A percentile compares a stretch with the other conserved stretches of the same genome.
phyloP scores from a whole-genome alignment of 768 basidiomycete genomes.

The Boletellus emodensis region DNA sequence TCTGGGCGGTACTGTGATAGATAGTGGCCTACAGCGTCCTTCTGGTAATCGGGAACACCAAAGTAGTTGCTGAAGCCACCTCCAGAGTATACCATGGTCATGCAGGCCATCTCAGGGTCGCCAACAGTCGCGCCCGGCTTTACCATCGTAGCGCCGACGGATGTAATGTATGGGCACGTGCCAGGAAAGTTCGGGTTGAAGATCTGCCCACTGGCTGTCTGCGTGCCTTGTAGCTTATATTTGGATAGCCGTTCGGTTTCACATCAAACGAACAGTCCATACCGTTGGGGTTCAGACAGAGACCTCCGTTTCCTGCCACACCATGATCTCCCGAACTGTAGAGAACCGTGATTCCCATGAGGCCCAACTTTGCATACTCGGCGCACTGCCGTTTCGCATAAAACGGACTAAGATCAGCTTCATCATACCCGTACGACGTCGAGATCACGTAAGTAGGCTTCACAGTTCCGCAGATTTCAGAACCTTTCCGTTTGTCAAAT shows the following conservation, averaged over 20 bases:
- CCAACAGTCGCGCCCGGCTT: conserved; percentile 29
- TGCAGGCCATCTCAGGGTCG: conserved; percentile 28
- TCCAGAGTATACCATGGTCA: conserved; percentile 26
- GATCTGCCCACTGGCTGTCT: conserved; percentile 19
- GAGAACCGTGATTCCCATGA: conserved; percentile 35
- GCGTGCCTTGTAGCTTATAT: conserved; percentile 19
- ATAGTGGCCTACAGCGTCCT: conserved; percentile 30
- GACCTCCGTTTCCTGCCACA: conserved; percentile 26
- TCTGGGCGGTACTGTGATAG: conserved; percentile 28
- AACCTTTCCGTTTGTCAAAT: conserved; percentile 11
- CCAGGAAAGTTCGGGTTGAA: conserved; percentile 45
- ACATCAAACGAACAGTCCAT: not conserved
- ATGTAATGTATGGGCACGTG: conserved; percentile 43
- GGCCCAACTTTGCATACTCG: conserved; percentile 45
- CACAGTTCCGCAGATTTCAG: conserved; percentile 35
- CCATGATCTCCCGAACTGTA: conserved; percentile 32
- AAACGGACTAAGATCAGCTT: conserved; percentile 32
- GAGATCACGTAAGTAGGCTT: conserved; percentile 40
- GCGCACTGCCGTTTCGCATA: conserved; percentile 41
- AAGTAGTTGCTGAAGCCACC: conserved; percentile 42
- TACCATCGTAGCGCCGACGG: conserved; percentile 47
- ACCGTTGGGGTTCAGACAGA: conserved; percentile 33
- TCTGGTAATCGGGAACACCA: conserved; percentile 39
- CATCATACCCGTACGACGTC: conserved; percentile 40
- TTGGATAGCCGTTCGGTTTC: not conserved